Percentiles rank a stretch among this genome's conserved stretches.
Evolutionary conservation across 2,329 filamentous ascomycete genomes (phyloP).

Genomic region (Cercospora berteroae): DNA sequence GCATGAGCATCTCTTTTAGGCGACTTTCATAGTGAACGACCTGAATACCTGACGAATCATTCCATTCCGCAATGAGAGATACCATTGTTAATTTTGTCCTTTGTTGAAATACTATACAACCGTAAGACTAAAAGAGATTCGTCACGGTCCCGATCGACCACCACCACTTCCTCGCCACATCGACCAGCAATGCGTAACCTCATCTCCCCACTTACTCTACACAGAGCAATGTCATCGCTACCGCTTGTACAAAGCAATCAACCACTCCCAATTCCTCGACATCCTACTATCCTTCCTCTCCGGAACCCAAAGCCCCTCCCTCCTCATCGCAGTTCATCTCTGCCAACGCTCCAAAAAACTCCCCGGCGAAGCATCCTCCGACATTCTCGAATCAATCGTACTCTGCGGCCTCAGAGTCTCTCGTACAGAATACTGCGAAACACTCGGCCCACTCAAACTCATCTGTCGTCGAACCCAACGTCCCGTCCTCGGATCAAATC

Average conservation of each 20-base stretch:
- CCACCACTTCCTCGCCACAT: neutral
- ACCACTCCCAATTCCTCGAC: conserved; percentile 7
- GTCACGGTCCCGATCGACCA: neutral
- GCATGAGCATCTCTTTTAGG: neutral
- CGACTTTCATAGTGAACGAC: neutral
- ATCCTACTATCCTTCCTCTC: neutral
- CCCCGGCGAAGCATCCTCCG: conserved; percentile 5
- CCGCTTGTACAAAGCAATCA: neutral
- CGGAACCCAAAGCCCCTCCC: conserved; percentile 5
- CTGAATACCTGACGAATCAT: neutral
- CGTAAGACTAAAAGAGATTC: neutral
- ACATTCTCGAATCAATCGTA: conserved; percentile 2
- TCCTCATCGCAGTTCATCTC: neutral
- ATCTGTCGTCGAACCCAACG: conserved; percentile 5
- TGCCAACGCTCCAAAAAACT: neutral
- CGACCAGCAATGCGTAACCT: neutral
- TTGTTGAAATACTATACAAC: neutral
- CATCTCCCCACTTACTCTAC: neutral
- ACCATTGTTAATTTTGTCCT: neutral
- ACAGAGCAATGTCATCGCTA: neutral
- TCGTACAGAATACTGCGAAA: conserved; percentile 5
- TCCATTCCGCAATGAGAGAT: neutral
- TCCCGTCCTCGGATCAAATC: conserved; percentile 4
- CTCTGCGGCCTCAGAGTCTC: conserved; percentile 11
- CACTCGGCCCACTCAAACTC: conserved; percentile 8